These are phyloP conservation scores for Diplodia sapinea DNA, from an alignment of 2,329 filamentous ascomycete species.

Conservation along the genomic window DNA sequence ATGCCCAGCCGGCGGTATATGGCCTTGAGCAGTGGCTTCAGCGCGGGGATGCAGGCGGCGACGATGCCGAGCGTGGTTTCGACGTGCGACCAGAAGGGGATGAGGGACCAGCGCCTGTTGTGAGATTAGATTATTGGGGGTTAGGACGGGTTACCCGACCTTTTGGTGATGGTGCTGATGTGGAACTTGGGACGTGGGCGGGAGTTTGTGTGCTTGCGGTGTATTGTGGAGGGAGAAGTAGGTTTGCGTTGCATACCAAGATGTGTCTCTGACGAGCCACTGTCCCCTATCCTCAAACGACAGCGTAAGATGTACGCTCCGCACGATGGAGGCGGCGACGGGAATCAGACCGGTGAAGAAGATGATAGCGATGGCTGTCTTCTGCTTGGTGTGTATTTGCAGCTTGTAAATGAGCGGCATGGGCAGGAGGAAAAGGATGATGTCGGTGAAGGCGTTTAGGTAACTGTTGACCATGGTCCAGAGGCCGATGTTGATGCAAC, in stretches of 20 bases:
- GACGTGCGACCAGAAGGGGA: conserved; percentile 29
- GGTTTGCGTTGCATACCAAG: not conserved
- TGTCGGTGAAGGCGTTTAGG: conserved; percentile 2
- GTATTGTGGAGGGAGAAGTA: not conserved
- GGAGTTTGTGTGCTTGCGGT: not conserved
- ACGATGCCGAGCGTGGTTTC: conserved; percentile 29
- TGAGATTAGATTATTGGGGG: not conserved
- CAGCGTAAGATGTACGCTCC: not conserved
- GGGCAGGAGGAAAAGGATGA: conserved; percentile 12
- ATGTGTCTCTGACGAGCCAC: not conserved
- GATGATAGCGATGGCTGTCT: not conserved
- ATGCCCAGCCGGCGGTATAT: not conserved
- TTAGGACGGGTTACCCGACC: not conserved
- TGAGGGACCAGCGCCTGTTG: conserved; percentile 22
- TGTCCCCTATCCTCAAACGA: not conserved
- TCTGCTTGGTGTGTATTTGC: not conserved
- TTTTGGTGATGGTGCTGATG: not conserved
- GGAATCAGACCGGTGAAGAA: conserved; percentile 16
- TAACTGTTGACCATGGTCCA: not conserved
- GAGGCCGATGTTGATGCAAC: conserved; percentile 18
- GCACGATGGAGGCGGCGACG: not conserved
- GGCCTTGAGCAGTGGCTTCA: conserved; percentile 16
- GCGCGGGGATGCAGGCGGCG: conserved; percentile 17
- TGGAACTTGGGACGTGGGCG: not conserved
- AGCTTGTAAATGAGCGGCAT: conserved; percentile 16